These are phyloP conservation scores for Boletus vermiculosoides DNA, from an alignment of 768 basidiomycete genomes.

Conservation along the genomic window DNA sequence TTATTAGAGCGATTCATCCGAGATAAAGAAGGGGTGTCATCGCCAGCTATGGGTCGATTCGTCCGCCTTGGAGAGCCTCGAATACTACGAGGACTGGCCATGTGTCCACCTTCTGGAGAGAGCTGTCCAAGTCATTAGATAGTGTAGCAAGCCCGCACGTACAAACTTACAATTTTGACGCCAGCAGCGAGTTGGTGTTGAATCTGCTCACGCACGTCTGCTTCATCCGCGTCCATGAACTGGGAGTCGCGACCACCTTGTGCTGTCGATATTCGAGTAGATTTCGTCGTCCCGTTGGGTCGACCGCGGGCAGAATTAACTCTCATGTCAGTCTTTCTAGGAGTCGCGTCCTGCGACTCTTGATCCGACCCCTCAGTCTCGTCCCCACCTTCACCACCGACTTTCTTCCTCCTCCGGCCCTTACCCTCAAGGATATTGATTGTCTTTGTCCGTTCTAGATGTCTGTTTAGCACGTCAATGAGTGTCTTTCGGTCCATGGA, in stretches of 20 bases:
- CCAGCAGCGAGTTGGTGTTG: conserved; percentile 81
- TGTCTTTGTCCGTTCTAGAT: conserved; percentile 80
- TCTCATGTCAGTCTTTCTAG: conserved; percentile 50
- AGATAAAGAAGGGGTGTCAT: conserved; percentile 41
- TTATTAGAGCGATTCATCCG: conserved; percentile 41
- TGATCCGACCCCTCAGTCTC: conserved; percentile 41
- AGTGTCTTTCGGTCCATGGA: conserved; percentile 79
- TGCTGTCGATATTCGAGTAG: conserved; percentile 39
- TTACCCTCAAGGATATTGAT: conserved; percentile 84
- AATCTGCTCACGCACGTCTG: conserved; percentile 80
- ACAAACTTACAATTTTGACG: conserved; percentile 57
- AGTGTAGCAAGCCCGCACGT: not conserved
- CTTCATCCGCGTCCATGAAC: conserved; percentile 89
- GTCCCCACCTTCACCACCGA: conserved; percentile 33
- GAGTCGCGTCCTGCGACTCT: conserved; percentile 56
- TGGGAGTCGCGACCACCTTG: conserved; percentile 67
- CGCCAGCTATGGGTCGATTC: conserved; percentile 33
- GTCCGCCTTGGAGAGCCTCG: conserved; percentile 65
- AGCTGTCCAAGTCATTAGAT: conserved; percentile 45
- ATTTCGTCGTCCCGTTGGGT: conserved; percentile 24
- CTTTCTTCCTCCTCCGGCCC: conserved; percentile 31
- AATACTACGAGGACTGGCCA: conserved; percentile 66
- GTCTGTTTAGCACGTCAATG: conserved; percentile 75
- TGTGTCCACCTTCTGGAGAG: conserved; percentile 55
- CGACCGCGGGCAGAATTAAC: conserved; percentile 34